These are phyloP conservation scores for Calamus simplicifolius DNA, from an alignment of 176 grass and related monocot species.

Conservation along the genomic window DNA sequence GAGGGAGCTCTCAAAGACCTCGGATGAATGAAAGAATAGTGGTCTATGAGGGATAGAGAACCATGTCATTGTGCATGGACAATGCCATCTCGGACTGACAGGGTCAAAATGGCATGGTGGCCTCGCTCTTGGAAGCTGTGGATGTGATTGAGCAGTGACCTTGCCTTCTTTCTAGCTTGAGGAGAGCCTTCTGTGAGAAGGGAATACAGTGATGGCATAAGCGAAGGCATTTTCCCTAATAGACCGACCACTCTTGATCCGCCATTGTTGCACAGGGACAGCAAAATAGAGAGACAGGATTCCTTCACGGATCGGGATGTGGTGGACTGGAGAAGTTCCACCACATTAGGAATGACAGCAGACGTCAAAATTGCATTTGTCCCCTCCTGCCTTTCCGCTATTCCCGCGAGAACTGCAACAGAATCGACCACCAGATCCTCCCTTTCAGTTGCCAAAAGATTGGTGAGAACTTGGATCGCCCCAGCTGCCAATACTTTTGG, in stretches of 20 bases:
- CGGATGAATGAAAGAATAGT: too few relatives aligned
- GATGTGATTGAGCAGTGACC: slow-evolving; percentile 63
- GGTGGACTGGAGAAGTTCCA: slow-evolving; percentile 39
- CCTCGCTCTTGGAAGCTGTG: slow-evolving; percentile 39
- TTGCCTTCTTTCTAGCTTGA: slow-evolving; percentile 39
- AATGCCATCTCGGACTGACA: slow-evolving; percentile 15
- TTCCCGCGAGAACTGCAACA: slow-evolving; percentile 43
- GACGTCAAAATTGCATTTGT: slow-evolving; percentile 30
- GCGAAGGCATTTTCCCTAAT: slow-evolving; percentile 46
- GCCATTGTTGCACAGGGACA: slow-evolving; percentile 47
- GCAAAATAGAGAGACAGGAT: slow-evolving; percentile 48
- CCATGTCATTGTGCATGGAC: slow-evolving; percentile 26
- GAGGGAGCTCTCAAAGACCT: too few relatives aligned
- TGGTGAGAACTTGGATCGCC: slow-evolving; percentile 33
- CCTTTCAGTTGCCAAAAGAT: slow-evolving; percentile 20
- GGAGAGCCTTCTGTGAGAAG: slow-evolving; percentile 42
- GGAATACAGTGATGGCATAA: slow-evolving; percentile 63
- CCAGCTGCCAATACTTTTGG: slow-evolving; percentile 34
- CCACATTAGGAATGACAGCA: slow-evolving; percentile 30
- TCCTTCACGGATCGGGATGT: slow-evolving; percentile 40
- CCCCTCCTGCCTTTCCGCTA: slow-evolving; percentile 38
- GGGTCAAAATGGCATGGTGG: neutral
- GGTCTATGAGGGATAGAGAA: neutral
- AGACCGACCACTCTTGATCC: slow-evolving; percentile 32
- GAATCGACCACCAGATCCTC: slow-evolving; percentile 46